Percentiles rank a stretch among this genome's conserved stretches.
Conservation (phyloP, 495 filamentous ascomycete genomes). For the Talaromyces trachyspermus region DNA sequence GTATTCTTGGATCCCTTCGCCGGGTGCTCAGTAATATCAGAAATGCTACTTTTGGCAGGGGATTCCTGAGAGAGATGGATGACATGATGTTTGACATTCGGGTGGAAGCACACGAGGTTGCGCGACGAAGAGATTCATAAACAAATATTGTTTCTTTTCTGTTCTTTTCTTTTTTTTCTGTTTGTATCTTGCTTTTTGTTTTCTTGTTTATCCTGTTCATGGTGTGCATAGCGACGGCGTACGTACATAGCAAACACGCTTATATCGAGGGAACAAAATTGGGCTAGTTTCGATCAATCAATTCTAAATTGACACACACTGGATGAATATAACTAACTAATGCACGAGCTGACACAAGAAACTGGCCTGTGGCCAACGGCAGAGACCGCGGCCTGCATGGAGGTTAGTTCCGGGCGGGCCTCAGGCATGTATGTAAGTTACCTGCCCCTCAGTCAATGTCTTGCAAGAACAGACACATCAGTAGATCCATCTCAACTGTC, state of each 20-base stretch:
- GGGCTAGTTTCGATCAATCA: too few relatives aligned
- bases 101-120: conserved; percentile 54
- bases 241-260: not conserved
- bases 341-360: too few relatives aligned
- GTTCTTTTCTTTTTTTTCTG: conserved; percentile 8
- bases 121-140: conserved; percentile 30
- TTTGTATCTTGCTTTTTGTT: conserved; percentile 3
- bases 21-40: conserved; percentile 45
- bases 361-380: too few relatives aligned
- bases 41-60: conserved; percentile 37
- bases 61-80: conserved; percentile 52
- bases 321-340: too few relatives aligned
- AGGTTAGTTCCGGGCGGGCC: too few relatives aligned
- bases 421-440: too few relatives aligned
- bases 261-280: too few relatives aligned
- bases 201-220: conserved; percentile 11
- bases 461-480: too few relatives aligned
- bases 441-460: too few relatives aligned
- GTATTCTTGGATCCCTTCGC: conserved; percentile 43
- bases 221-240: conserved; percentile 5
- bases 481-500: too few relatives aligned
- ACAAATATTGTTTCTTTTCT: conserved; percentile 1
- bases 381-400: too few relatives aligned
- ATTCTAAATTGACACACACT: too few relatives aligned
- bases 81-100: conserved; percentile 62